Base-by-base conservation (phyloP, 2,329 filamentous ascomycete genomes). In the Hypomyces perniciosus region DNA sequence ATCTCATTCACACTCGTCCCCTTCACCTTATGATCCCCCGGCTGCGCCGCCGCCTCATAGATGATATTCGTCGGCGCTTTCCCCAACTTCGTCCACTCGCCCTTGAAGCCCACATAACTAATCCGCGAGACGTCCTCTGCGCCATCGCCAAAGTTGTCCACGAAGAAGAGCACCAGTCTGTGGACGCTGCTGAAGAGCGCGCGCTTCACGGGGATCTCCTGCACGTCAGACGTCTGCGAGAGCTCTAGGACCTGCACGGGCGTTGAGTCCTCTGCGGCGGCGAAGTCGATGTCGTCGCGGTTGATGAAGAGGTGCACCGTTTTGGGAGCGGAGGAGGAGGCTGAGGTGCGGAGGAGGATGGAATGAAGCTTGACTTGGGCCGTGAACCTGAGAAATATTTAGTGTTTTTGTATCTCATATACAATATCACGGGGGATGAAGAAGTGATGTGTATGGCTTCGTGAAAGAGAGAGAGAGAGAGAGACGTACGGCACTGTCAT, bases 11-110 rank as follows among this genome's bases (percentile, higher is more conserved):
- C 65, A 41, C 61, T 67, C 44, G 75, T 75, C 6, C 81, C 81
- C 71, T 81, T 83, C 26, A 85, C 27, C 70, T 79, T 81, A 71
- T 99, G 93, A 71, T 99, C 93, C 43, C 74, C 81, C 9, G 92
- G 93, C 67, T 96, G 96, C 34, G 93, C 86, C 28, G 92, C 92
- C 13, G 90, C 87, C 77, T 99, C 93, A 68, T 97, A 99, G 54
- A 96, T 62, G 60, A 97, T 92, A 59, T 86, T 90, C 6, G 86
- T 75, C 1, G 93, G 90, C 65, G 67, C 72, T 55, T 64, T 63
- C 26, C 86, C 93, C 62, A 95, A 70, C 65, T 84, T 83, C 80
- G 93, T 93, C 78, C 90, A 97, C 70, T 96, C 89, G 27, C 93
- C 93, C 71, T 89, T 91, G 74, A 99, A 97, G 1, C 88, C 93